Base-by-base conservation (phyloP, 495 filamentous ascomycete species). In the Trichoderma parareesei region DNA sequence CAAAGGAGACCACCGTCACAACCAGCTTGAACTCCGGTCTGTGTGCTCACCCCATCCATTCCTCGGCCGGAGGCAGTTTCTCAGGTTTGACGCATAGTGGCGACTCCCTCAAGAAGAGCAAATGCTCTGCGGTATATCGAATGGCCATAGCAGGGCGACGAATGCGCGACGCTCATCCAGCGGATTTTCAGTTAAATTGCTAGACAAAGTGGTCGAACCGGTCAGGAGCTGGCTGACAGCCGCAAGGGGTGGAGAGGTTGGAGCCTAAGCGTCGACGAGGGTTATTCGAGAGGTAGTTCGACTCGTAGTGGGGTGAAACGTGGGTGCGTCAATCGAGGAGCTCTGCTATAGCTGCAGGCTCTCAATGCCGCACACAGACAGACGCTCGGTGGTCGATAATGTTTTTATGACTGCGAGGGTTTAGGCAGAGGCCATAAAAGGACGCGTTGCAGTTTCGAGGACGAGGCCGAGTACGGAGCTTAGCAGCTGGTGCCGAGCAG, bases 41-140 rank as follows among this genome's bases (percentile, higher is more conserved):
- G 27, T 60, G 53, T 61, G 75, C 87, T 72, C 84, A 96, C 92
- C 93, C 93, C 91, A 98, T 97, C 94, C 94, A 99, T 82, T 98
- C 92, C 79, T 96, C 92, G 65, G 90, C 85, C 35, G 92, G 88
- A 37, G 94, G 94, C 49, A 99, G 83, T 61, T 81, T 81, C 60
- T 85, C 75, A 42, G 94, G 94, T 71, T 93, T 96, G 65, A 83
- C 76, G 69, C 92, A 91, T 69, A 97, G 83, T 60, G 92, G 93
- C 63, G 94, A 99, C 55, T 87, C 75, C 73, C 87, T 86, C 67
- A 99, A 82, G 72, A 75, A 77, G 67, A 90, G 78, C 66, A 98
- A 84, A 80, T 93, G 86, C 61, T 93, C 88, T 73, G 84, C 81
- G 64, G 87, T 83, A 77, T 98, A 98, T 78, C 85, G 85, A 67